Evolutionary conservation across 495 filamentous ascomycete species (phyloP).

Genomic region (Stereocaulon alpinum): DNA sequence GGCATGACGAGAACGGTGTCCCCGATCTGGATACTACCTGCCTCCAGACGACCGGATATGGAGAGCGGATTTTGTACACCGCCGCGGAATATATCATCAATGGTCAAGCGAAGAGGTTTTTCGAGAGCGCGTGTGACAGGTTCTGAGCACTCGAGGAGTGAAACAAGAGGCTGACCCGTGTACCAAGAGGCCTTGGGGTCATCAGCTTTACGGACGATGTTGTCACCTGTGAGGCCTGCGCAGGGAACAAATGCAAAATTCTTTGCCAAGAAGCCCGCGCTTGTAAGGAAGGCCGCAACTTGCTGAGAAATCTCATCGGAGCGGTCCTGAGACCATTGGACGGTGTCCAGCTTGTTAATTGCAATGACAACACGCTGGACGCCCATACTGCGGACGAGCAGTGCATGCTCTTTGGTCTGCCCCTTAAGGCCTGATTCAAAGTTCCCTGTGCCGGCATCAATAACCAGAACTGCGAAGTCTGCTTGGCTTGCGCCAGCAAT

Average conservation of each 20-base stretch:
- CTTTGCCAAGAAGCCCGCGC: conserved; percentile 67
- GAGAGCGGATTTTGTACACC: conserved; percentile 62
- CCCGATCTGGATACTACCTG: conserved; percentile 73
- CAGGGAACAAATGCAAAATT: conserved; percentile 81
- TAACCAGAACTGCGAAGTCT: conserved; percentile 90
- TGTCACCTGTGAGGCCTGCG: conserved; percentile 79
- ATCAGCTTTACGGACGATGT: conserved; percentile 54
- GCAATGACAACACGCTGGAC: conserved; percentile 80
- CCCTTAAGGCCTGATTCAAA: conserved; percentile 91
- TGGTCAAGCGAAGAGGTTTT: conserved; percentile 75
- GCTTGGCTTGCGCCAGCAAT: conserved; percentile 93
- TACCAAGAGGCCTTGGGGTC: conserved; percentile 65
- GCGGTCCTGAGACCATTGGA: conserved; percentile 66
- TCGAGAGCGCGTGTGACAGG: conserved; percentile 58
- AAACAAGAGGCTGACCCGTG: conserved; percentile 61
- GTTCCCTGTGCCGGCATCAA: conserved; percentile 77
- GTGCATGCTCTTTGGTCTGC: conserved; percentile 87
- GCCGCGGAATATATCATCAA: conserved; percentile 74
- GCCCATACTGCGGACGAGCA: conserved; percentile 85
- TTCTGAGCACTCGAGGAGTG: conserved; percentile 72
- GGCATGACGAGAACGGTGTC: conserved; percentile 74
- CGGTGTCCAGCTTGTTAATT: conserved; percentile 87
- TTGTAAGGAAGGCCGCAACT: conserved; percentile 67
- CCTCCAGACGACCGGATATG: conserved; percentile 75
- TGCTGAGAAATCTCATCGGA: conserved; percentile 82